Percentiles rank a stretch among this genome's conserved stretches.
phyloP scores from a whole-genome alignment of 2,329 filamentous ascomycete species.

The Penicillium sp. region DNA sequence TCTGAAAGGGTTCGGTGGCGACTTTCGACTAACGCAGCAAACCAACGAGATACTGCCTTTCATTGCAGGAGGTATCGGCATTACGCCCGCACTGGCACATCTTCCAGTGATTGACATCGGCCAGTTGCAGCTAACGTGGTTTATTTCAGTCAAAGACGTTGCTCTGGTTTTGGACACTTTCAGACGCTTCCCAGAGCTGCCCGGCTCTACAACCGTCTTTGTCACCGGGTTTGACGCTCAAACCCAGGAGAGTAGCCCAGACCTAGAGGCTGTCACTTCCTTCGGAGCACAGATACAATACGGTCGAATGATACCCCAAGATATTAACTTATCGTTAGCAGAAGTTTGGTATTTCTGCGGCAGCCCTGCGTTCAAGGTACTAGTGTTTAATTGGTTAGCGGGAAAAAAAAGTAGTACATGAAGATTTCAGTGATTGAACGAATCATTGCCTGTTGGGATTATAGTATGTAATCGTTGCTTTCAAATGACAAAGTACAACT shows the following conservation, averaged over 20 bases:
- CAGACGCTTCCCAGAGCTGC: conserved; percentile 57
- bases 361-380: conserved; percentile 54
- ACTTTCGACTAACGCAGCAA: conserved; percentile 53
- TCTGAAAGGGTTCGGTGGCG: conserved; percentile 75
- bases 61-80: conserved; percentile 79
- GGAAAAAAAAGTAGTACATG: conserved; percentile 62
- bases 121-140: conserved; percentile 70
- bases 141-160: conserved; percentile 65
- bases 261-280: conserved; percentile 45
- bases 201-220: conserved; percentile 62
- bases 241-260: conserved; percentile 43
- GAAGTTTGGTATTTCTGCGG: conserved; percentile 66
- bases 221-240: conserved; percentile 58
- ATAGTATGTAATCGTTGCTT: neutral
- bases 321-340: conserved; percentile 48
- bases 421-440: conserved; percentile 62
- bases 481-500: neutral
- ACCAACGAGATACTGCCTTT: conserved; percentile 57
- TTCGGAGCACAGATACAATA: conserved; percentile 43
- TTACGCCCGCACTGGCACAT: conserved; percentile 79
- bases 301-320: conserved; percentile 54
- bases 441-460: neutral
- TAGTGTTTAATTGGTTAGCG: conserved; percentile 58
- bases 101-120: conserved; percentile 56
- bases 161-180: conserved; percentile 67